These are phyloP conservation scores for Chalciporus pseudorubinellus DNA, from an alignment of 768 basidiomycete species.

Conservation along the genomic window DNA sequence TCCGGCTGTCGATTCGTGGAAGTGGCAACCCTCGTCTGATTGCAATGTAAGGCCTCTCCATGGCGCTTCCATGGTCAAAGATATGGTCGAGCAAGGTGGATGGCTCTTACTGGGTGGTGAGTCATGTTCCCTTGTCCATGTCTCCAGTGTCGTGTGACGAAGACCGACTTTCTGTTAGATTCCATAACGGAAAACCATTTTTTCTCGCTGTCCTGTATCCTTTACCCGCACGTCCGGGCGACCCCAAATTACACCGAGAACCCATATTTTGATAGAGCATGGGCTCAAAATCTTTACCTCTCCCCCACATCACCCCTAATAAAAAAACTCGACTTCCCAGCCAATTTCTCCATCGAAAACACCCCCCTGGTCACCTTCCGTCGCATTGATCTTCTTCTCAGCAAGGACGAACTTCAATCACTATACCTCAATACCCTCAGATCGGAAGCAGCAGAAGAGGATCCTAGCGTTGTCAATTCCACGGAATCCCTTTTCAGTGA, in stretches of 20 bases:
- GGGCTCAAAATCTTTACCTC: conserved; percentile 65
- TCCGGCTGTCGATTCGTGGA: conserved; percentile 49
- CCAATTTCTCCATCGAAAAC: conserved; percentile 48
- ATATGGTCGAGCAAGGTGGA: conserved; percentile 66
- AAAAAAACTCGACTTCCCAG: conserved; percentile 41
- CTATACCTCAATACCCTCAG: conserved; percentile 37
- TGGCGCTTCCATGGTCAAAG: conserved; percentile 44
- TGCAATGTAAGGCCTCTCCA: conserved; percentile 46
- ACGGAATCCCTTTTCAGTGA: conserved; percentile 48
- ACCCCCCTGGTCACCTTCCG: conserved; percentile 69
- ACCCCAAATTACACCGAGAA: conserved; percentile 58
- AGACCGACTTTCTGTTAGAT: conserved; percentile 35
- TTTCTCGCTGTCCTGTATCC: conserved; percentile 65
- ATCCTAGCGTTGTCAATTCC: conserved; percentile 24
- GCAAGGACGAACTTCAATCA: conserved; percentile 43
- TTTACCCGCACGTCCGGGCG: conserved; percentile 65
- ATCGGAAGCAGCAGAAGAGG: conserved; percentile 15
- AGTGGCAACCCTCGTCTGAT: conserved; percentile 47
- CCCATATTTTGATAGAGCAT: conserved; percentile 57
- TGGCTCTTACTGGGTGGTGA: conserved; percentile 67
- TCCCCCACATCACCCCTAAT: conserved; percentile 45
- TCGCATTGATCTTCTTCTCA: conserved; percentile 58
- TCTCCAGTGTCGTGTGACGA: too few species aligned
- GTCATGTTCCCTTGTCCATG: conserved; percentile 16
- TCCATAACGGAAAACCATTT: conserved; percentile 73